Base-by-base conservation (phyloP, 1,284 basidiomycete species). In the Irpex rosettiformis region DNA sequence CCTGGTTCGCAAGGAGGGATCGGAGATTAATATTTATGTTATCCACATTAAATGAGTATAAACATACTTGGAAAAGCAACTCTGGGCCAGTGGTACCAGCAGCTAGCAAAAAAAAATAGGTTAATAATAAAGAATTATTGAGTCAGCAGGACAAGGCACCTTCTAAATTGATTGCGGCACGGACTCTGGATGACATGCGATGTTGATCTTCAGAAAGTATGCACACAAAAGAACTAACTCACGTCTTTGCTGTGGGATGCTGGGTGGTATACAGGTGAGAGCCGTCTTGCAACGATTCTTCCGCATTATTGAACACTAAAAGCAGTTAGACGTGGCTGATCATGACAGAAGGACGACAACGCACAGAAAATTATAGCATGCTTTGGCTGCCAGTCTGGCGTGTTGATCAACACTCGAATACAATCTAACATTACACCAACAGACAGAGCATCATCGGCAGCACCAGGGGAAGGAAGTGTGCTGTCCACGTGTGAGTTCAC, bases 391-490 rank as follows among this genome's bases (percentile, higher is more conserved):
- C 87, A 89, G 49, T 79, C 78, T 25, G 86, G 82, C 0, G 86
- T 89, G 55, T 91, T 82, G 0, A 93, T 77, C 33, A 98, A 75
- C 0, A 97, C 91, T 1, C 95, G 76, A 45, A 93, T 86, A 57
- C 88, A 83, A 64, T 99, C 97, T 30, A 98, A 77, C 93, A 98
- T 96, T 55, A 97, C 86, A 1, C 92, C 95, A 8, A 96, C 90
- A 3, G 91, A 78, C 5, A 96, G 76, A 1, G 88, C 95, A 69
- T 97, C 95, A 67, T 96, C 94, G 1, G 93, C 88, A 45, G 94
- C 94, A 16, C 94, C 94, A 7, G 91, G 91, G 56, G 85, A 87
- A 0, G 89, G 87, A 18, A 91, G 72, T 1, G 89, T 91, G 60
- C 85, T 90, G 72, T 98, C 96, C 40, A 98, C 77, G 74, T 99